Base-by-base conservation (phyloP, 306 rosid species). In the Ziziphus jujuba region DNA sequence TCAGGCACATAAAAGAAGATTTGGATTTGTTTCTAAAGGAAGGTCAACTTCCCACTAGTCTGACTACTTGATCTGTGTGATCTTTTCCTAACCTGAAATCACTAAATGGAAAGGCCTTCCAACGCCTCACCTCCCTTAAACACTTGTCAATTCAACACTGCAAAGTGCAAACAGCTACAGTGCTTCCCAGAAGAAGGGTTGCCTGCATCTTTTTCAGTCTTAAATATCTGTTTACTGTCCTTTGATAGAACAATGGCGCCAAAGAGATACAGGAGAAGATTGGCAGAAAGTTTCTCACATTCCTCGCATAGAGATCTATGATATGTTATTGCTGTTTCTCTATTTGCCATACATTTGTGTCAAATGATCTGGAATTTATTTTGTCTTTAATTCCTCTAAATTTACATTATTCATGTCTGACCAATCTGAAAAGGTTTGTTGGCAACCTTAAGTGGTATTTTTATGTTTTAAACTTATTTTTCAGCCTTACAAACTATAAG, bases 101-200 rank as follows among this genome's bases (percentile, higher is more conserved):
- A n/a, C 72, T 82, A 8, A 52, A 2, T 59, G 13, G 65, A 74
- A 65, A 40, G 6, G 85, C 69, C 34, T 66, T 81, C 17, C 34
- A 21, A 34, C 64, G 62, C 15, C 73, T 44, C 38, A 13, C 28
- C 28, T 65, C 74, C 34, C 74, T 77, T 16, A 3, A 2, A 34
- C 0, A 0, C 0, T 60, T 73, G 21, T 0, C 0, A 4, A 31
- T 64, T 4, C 0, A 0, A n/a, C n/a, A n/a, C n/a, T 0, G 0
- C n/a, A n/a, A n/a, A 0, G 3, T 76, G 77, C 36, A 76, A 66
- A 9, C 7, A 5, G 11, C 73, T 81, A 1, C 11, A 24, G 47
- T 57, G 75, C 69, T 62, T 73, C 33, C 79, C 75, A 6, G 66
- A 65, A 51, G 75, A 78, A n/a, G 65, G 72, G 3, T 48, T 73